Evolutionary conservation across 768 basidiomycete genomes (phyloP).

Genomic region (Trametes coccinea): DNA sequence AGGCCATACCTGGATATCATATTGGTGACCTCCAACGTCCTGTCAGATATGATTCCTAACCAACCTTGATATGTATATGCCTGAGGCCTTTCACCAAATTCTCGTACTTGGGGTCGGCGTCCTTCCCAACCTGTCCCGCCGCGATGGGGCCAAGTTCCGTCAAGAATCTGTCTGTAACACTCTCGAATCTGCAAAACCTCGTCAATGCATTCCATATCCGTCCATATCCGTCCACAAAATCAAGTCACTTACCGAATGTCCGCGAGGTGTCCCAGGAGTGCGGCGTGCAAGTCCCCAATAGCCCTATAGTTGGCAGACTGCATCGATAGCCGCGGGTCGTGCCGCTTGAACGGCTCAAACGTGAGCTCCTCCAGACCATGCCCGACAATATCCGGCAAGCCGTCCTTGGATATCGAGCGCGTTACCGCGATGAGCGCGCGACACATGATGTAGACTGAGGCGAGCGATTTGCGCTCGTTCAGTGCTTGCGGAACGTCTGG

Average conservation of each 20-base stretch:
- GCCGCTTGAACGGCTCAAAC: conserved; percentile 80
- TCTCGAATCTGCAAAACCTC: conserved; percentile 63
- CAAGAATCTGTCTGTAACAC: conserved; percentile 90
- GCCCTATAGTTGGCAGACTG: conserved; percentile 75
- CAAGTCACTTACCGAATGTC: conserved; percentile 62
- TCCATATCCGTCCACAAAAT: neutral
- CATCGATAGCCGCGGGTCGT: conserved; percentile 63
- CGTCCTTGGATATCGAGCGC: conserved; percentile 70
- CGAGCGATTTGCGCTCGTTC: conserved; percentile 74
- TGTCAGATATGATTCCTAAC: neutral
- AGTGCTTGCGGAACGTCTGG: conserved; percentile 53
- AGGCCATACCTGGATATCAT: conserved; percentile 73
- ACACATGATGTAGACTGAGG: conserved; percentile 89
- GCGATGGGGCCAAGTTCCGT: conserved; percentile 75
- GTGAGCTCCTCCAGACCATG: conserved; percentile 84
- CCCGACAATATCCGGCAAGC: conserved; percentile 75
- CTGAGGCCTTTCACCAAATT: conserved; percentile 80
- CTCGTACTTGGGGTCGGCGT: conserved; percentile 80
- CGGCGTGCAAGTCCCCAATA: conserved; percentile 82
- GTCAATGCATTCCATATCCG: neutral
- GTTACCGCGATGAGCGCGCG: conserved; percentile 80
- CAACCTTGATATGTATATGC: conserved; percentile 80
- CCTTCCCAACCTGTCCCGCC: conserved; percentile 76
- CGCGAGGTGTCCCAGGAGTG: conserved; percentile 81
- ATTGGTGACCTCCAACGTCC: neutral